These are phyloP conservation scores for Rhizophora apiculata DNA, from an alignment of 345 rosid genomes.

Conservation along the genomic window DNA sequence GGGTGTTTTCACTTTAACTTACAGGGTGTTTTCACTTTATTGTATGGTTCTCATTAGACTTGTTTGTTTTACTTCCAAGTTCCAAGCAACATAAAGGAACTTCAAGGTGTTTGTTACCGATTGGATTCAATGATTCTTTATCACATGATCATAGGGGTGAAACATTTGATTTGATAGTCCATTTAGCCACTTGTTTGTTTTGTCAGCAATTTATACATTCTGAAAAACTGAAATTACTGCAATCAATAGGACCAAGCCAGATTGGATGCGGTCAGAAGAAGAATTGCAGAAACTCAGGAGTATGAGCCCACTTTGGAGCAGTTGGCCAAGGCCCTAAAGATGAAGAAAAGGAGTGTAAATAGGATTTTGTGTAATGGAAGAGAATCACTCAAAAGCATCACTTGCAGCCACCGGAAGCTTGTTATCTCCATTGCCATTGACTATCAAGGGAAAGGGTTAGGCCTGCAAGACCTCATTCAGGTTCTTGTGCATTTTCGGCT, in stretches of 20 bases:
- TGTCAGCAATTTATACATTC: no score
- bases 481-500: conserved; percentile 8
- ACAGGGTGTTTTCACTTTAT: no score
- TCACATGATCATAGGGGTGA: background rate
- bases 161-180: background rate
- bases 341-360: conserved; percentile 30
- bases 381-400: conserved; percentile 46
- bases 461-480: conserved; percentile 55
- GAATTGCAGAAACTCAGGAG: conserved; percentile 23
- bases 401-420: conserved; percentile 40
- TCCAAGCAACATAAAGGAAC: no score
- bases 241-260: conserved; percentile 47
- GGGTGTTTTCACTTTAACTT: no score
- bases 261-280: conserved; percentile 38
- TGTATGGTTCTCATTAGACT: no score
- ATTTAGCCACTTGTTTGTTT: background rate
- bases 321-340: conserved; percentile 28
- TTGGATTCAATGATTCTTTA: background rate
- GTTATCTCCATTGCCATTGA: conserved; percentile 49
- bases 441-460: conserved; percentile 55
- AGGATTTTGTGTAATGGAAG: conserved; percentile 39
- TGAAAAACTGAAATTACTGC: conserved; percentile 6
- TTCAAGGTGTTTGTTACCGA: background rate
- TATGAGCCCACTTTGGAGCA: conserved; percentile 29
- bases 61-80: no score